These are phyloP conservation scores for Thymus quinquecostatus DNA, from an alignment of 257 asterid genomes.

Conservation along the genomic window DNA sequence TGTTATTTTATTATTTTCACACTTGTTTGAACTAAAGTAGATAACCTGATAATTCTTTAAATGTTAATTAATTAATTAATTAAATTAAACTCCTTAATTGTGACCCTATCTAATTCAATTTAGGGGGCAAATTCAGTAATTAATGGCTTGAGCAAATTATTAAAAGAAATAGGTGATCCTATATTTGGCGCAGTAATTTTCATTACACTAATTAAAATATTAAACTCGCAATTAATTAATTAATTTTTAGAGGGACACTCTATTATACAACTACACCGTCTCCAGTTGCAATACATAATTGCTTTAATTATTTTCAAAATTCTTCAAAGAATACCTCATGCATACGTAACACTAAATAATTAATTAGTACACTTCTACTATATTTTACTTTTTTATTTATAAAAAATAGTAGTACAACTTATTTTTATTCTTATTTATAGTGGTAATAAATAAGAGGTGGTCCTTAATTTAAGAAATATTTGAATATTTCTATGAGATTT, in stretches of 20 bases:
- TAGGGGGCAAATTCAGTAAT: constrained; percentile 15
- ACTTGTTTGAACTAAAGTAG: constrained; percentile 4
- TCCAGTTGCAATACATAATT: constrained; percentile 1
- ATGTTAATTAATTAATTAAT: neutral
- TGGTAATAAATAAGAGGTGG: too few species aligned
- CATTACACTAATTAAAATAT: neutral
- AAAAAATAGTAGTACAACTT: neutral
- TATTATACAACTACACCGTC: constrained; percentile 10
- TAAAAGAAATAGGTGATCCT: neutral
- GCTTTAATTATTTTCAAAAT: constrained; percentile 1
- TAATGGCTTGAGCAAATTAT: constrained; percentile 16
- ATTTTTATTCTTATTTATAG: neutral
- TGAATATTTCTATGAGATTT: too few species aligned
- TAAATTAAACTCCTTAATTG: constrained; percentile 2
- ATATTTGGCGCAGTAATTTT: constrained; percentile 25
- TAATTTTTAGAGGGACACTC: constrained; percentile 16
- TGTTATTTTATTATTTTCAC: neutral
- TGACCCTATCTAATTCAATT: neutral
- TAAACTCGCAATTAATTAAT: neutral
- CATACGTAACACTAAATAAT: neutral
- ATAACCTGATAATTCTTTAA: neutral
- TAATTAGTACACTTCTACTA: neutral
- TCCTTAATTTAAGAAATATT: too few species aligned
- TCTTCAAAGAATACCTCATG: constrained; percentile 6
- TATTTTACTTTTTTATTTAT: neutral